Evolutionary conservation across 768 basidiomycete species (phyloP).

Genomic region (Chiua virens): DNA sequence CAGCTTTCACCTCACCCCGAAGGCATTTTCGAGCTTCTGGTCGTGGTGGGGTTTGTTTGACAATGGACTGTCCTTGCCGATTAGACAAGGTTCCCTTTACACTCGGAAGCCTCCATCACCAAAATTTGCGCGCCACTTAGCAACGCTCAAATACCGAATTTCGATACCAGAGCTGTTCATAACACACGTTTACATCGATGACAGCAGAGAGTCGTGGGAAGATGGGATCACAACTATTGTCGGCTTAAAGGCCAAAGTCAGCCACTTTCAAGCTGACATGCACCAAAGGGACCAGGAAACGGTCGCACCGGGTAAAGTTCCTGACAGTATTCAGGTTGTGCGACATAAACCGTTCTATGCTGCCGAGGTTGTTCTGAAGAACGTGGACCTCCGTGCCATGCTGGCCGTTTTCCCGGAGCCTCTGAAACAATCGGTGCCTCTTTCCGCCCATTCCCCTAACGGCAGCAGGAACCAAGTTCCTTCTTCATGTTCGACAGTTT

Average conservation of each 20-base stretch:
- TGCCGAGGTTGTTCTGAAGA: constrained; percentile 78
- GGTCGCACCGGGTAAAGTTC: constrained; percentile 52
- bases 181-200: constrained; percentile 85
- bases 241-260: constrained; percentile 82
- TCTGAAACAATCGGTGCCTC: constrained; percentile 56
- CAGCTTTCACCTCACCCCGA: constrained; percentile 83
- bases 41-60: constrained; percentile 91
- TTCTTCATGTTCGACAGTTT: constrained; percentile 31
- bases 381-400: constrained; percentile 74
- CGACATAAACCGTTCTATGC: constrained; percentile 86
- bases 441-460: constrained; percentile 44
- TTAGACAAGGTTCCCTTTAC: constrained; percentile 85
- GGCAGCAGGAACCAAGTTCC: constrained; percentile 39
- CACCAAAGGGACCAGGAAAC: constrained; percentile 90
- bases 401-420: constrained; percentile 77
- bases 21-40: constrained; percentile 86
- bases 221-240: constrained; percentile 78
- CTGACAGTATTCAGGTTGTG: constrained; percentile 57
- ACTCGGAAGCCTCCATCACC: constrained; percentile 70
- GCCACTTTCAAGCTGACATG: constrained; percentile 83
- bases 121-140: constrained; percentile 85
- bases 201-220: constrained; percentile 76
- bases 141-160: constrained; percentile 89
- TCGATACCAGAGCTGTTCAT: constrained; percentile 76
- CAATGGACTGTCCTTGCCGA: constrained; percentile 71